A percentile compares a stretch with the other conserved stretches of the same genome.
phyloP scores from a whole-genome alignment of 2,329 filamentous ascomycete species.

The Eurotiales sp. region DNA sequence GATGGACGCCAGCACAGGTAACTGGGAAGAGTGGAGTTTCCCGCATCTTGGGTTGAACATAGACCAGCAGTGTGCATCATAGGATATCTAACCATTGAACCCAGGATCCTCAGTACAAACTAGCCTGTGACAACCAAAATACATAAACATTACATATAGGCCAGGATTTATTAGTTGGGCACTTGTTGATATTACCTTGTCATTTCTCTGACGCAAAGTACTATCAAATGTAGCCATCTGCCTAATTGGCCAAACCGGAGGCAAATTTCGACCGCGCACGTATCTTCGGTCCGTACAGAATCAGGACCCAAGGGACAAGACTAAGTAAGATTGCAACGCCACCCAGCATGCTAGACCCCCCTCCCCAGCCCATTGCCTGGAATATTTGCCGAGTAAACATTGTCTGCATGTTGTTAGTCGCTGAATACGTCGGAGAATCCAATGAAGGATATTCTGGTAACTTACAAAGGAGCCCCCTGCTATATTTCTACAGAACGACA shows the following conservation, averaged over 20 bases:
- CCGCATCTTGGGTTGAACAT: too few relatives aligned
- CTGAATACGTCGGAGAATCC: neutral
- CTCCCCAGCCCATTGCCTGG: neutral
- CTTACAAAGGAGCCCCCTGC: neutral
- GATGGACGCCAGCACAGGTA: neutral
- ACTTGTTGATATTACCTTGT: too few relatives aligned
- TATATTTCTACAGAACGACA: slow-evolving; percentile 1
- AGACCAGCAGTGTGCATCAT: too few relatives aligned
- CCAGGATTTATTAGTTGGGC: too few relatives aligned
- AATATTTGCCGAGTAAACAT: neutral
- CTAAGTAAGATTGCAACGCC: slow-evolving; percentile 2
- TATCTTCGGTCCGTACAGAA: neutral
- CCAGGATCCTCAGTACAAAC: too few relatives aligned
- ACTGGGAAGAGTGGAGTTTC: neutral
- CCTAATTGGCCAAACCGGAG: neutral
- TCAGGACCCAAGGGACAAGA: neutral
- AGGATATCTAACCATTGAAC: too few relatives aligned
- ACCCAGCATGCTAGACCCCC: neutral
- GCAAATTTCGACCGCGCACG: neutral
- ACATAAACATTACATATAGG: too few relatives aligned
- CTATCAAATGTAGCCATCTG: too few relatives aligned
- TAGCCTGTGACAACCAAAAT: too few relatives aligned
- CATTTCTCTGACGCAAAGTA: too few relatives aligned
- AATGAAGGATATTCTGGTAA: neutral
- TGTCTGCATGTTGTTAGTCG: neutral